phyloP scores from a whole-genome alignment of 2,329 filamentous ascomycete species.

The Ophiocordyceps australis region DNA sequence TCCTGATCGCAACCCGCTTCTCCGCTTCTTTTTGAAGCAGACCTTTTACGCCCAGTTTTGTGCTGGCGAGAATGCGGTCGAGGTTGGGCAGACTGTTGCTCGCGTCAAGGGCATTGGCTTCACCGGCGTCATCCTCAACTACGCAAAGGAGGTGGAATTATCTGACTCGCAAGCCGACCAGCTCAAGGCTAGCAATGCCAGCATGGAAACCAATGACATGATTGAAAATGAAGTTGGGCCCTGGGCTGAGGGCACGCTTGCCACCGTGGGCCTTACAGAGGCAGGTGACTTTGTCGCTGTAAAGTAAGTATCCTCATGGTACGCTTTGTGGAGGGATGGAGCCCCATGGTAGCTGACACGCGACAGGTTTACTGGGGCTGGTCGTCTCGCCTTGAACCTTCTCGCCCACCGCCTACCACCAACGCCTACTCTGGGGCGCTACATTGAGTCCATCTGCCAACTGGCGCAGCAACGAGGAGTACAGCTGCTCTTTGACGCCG shows the following conservation, averaged over 20 bases:
- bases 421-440: constrained; percentile 42
- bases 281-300: constrained; percentile 45
- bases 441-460: constrained; percentile 59
- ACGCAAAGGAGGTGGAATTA: constrained; percentile 66
- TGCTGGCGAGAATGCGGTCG: constrained; percentile 53
- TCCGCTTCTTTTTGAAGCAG: constrained; percentile 53
- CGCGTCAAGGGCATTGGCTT: constrained; percentile 60
- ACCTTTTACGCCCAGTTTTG: constrained; percentile 90
- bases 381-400: constrained; percentile 49
- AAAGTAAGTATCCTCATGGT: constrained; percentile 22
- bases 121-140: constrained; percentile 67
- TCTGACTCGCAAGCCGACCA: constrained; percentile 30
- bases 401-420: constrained; percentile 46
- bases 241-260: constrained; percentile 59
- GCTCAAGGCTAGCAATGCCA: constrained; percentile 23
- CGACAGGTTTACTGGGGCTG: constrained; percentile 60
- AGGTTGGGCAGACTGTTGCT: constrained; percentile 48
- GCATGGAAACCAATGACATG: constrained; percentile 26
- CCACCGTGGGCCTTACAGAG: constrained; percentile 51
- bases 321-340: background rate
- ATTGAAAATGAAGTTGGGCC: constrained; percentile 42
- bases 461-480: constrained; percentile 52
- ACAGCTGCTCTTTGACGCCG: constrained; percentile 67
- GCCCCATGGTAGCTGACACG: background rate
- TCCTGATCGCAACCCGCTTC: constrained; percentile 56